Conservation (phyloP, 129 eudicot species). For the Artemisia annua region DNA sequence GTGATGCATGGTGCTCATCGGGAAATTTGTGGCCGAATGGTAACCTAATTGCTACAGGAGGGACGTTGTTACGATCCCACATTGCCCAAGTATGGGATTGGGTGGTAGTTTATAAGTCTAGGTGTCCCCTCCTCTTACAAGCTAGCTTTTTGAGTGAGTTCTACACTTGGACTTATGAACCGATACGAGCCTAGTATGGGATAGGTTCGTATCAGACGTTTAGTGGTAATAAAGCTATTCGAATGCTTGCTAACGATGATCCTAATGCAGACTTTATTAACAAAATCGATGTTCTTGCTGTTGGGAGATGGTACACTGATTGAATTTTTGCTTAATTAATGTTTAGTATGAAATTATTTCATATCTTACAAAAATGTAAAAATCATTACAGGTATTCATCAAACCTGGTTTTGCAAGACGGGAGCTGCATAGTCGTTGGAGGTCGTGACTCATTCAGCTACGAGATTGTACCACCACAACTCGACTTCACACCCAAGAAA, state of each 20-base stretch:
- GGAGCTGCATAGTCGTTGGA: slow-evolving; percentile 54
- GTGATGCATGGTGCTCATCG: slow-evolving; percentile 87
- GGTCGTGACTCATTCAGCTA: slow-evolving; percentile 59
- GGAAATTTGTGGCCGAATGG: slow-evolving; percentile 68
- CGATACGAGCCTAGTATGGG: too few relatives aligned
- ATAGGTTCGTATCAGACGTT: too few relatives aligned
- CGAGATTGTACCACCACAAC: slow-evolving; percentile 54
- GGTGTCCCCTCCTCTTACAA: too few relatives aligned
- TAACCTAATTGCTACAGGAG: slow-evolving; percentile 62
- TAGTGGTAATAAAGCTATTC: slow-evolving; percentile 42
- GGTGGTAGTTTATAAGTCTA: too few relatives aligned
- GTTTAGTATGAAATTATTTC: background rate
- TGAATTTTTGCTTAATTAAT: background rate
- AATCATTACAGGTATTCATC: slow-evolving; percentile 23
- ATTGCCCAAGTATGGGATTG: too few relatives aligned
- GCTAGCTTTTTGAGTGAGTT: too few relatives aligned
- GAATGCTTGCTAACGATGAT: slow-evolving; percentile 34
- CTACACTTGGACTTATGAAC: too few relatives aligned
- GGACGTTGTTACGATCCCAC: too few relatives aligned
- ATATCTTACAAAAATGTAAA: too few relatives aligned
- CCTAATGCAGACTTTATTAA: slow-evolving; percentile 27
- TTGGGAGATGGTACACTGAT: slow-evolving; percentile 53
- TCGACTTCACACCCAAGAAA: slow-evolving; percentile 24
- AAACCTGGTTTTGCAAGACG: slow-evolving; percentile 46
- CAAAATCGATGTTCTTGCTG: slow-evolving; percentile 34